Percentiles rank a stretch among this genome's conserved stretches.
Evolutionary conservation across 31 red algal genomes (phyloP).

Genomic region (Odonthalia washingtoniensis): DNA sequence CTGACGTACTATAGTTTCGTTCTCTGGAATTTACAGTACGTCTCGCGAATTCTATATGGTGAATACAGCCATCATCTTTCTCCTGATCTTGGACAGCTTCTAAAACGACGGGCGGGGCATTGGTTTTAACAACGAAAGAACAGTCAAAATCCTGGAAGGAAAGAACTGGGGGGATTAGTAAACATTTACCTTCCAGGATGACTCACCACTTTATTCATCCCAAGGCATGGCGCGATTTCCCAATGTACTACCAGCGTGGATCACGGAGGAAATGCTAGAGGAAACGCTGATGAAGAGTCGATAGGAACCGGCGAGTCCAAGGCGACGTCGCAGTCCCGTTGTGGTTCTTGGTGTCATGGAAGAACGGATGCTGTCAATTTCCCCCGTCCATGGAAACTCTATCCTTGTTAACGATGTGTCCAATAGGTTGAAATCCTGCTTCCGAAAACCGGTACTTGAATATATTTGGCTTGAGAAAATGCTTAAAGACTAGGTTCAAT

Average conservation of each 20-base stretch:
- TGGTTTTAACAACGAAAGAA: slow-evolving; percentile 15
- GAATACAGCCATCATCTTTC: slow-evolving; percentile 16
- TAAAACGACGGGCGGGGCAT: background rate
- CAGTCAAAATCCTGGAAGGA: background rate
- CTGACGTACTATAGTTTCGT: no score
- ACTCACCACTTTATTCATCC: background rate
- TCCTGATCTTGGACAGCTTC: slow-evolving; percentile 29
- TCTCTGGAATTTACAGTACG: background rate
- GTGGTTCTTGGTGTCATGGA: background rate
- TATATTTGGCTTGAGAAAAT: background rate
- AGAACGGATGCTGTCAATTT: slow-evolving; percentile 2
- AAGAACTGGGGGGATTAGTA: background rate
- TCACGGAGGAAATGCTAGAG: background rate
- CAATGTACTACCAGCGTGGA: slow-evolving; percentile 11
- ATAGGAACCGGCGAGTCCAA: slow-evolving; percentile 42
- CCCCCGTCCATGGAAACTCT: slow-evolving; percentile 1
- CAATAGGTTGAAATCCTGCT: background rate
- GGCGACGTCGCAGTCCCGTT: background rate
- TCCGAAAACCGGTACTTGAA: slow-evolving; percentile 7
- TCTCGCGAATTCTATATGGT: slow-evolving; percentile 38
- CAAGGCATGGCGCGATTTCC: background rate
- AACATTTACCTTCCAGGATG: background rate
- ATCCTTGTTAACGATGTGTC: slow-evolving; percentile 3
- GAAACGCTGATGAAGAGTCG: slow-evolving; percentile 23
- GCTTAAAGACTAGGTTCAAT: background rate